A percentile compares a stretch with the other conserved stretches of the same genome.
These are phyloP conservation scores for Eucalyptus pumila DNA, from an alignment of 345 rosid species.

Conservation along the genomic window DNA sequence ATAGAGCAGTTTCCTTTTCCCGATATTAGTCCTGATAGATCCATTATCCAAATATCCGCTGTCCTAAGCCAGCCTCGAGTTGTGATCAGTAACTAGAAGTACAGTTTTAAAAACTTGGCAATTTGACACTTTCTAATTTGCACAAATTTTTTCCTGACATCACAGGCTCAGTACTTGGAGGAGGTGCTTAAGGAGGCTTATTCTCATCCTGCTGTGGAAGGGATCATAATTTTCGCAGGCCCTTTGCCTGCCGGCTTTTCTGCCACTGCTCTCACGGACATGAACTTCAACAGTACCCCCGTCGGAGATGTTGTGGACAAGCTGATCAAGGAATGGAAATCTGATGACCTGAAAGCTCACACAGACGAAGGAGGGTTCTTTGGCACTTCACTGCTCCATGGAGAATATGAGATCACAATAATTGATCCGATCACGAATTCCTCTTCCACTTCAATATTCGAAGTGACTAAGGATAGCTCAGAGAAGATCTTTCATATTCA, in stretches of 20 bases:
- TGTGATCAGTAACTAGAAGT: too few species aligned
- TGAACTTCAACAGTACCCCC: conserved; percentile 31
- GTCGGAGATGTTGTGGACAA: conserved; percentile 54
- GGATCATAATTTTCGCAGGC: conserved; percentile 56
- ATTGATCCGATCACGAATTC: conserved; percentile 15
- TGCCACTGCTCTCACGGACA: conserved; percentile 28
- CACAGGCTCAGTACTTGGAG: conserved; percentile 23
- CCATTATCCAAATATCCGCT: rapidly evolving
- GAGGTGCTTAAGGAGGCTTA: conserved; percentile 57
- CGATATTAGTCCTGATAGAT: too few species aligned
- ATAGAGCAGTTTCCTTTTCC: neutral
- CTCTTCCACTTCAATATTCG: conserved; percentile 5
- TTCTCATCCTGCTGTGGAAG: conserved; percentile 56
- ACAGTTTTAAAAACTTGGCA: neutral
- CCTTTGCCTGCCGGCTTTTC: conserved; percentile 49
- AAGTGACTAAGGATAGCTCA: conserved; percentile 9
- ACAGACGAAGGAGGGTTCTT: conserved; percentile 9
- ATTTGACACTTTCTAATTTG: neutral
- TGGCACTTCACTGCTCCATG: conserved; percentile 32
- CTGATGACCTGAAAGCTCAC: neutral
- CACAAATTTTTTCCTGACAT: neutral
- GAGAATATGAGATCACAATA: conserved; percentile 34
- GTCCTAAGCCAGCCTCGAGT: rapidly evolving
- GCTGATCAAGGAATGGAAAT: conserved; percentile 43
- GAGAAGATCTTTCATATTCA: neutral